Percentiles rank a stretch among this genome's conserved stretches.
Conservation (phyloP, 305 asterid species). For the Fraxinus dipetala region DNA sequence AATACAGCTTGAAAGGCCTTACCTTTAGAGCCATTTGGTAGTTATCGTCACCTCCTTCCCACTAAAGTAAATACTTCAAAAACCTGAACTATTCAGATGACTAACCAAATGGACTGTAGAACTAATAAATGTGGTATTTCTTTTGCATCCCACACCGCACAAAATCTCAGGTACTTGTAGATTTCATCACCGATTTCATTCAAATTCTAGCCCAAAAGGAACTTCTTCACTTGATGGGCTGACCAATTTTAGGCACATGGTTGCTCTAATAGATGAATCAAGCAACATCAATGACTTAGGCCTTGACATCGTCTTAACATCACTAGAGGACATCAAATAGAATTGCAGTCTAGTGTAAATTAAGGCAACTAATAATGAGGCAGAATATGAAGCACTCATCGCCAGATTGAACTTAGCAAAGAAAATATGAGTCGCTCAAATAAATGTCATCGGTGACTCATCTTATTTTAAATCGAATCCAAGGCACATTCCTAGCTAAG, state of each 20-base stretch:
- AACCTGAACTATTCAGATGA: too few species aligned
- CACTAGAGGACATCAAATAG: not conserved
- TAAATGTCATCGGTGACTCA: not conserved
- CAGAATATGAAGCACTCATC: not conserved
- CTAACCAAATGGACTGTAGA: not conserved
- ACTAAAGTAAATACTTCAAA: not conserved
- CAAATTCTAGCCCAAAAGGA: not conserved
- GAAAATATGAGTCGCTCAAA: not conserved
- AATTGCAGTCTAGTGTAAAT: not conserved
- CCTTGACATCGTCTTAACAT: not conserved
- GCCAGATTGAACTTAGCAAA: not conserved
- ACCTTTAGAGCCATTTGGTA: not conserved
- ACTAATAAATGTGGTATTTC: too few species aligned
- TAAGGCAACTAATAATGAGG: not conserved
- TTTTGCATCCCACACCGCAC: not conserved
- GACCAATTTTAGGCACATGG: not conserved
- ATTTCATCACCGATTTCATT: not conserved
- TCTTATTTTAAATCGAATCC: not conserved
- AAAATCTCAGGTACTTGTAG: not conserved
- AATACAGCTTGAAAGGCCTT: not conserved
- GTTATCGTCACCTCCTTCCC: not conserved
- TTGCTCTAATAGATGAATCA: not conserved
- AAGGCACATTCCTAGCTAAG: not conserved
- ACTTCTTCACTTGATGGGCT: not conserved
- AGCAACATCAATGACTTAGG: not conserved